phyloP scores from a whole-genome alignment of 768 basidiomycete genomes.

The Leccinum uliginosum region DNA sequence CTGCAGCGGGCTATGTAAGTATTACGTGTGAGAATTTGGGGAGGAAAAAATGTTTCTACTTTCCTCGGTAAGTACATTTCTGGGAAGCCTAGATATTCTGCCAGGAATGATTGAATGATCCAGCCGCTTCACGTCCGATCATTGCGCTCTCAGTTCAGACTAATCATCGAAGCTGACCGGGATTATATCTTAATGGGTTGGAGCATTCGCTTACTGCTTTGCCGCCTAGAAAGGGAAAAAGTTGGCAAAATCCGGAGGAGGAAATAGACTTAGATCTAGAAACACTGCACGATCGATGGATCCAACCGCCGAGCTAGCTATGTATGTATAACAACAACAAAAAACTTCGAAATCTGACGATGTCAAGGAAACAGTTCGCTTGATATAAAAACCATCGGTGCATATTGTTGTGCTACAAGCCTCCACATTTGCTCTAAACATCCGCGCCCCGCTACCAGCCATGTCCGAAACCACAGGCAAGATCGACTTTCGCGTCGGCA shows the following conservation, averaged over 20 bases:
- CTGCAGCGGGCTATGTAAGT: not conserved
- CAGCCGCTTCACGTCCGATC: not conserved
- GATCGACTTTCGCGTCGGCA: slow-evolving; percentile 16
- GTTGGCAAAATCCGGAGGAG: not conserved
- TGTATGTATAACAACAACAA: too few species aligned
- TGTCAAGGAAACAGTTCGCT: too few species aligned
- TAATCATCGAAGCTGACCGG: not conserved
- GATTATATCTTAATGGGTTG: not conserved
- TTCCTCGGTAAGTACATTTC: not conserved
- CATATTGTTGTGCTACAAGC: too few species aligned
- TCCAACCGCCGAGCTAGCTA: too few species aligned
- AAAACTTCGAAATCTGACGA: too few species aligned
- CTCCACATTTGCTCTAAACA: too few species aligned
- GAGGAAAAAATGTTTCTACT: not conserved
- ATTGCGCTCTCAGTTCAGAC: too few species aligned
- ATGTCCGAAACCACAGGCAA: slow-evolving; percentile 24
- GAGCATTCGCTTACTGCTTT: not conserved
- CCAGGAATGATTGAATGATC: not conserved
- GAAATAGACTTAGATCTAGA: not conserved
- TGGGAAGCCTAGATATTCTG: too few species aligned
- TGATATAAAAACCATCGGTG: too few species aligned
- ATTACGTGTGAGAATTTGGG: not conserved
- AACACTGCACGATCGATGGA: not conserved
- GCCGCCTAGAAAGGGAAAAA: not conserved
- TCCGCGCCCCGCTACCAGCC: too few species aligned